Conservation (phyloP, 371 early-diverging fungal species). For the Lichtheimia hyalospora region DNA sequence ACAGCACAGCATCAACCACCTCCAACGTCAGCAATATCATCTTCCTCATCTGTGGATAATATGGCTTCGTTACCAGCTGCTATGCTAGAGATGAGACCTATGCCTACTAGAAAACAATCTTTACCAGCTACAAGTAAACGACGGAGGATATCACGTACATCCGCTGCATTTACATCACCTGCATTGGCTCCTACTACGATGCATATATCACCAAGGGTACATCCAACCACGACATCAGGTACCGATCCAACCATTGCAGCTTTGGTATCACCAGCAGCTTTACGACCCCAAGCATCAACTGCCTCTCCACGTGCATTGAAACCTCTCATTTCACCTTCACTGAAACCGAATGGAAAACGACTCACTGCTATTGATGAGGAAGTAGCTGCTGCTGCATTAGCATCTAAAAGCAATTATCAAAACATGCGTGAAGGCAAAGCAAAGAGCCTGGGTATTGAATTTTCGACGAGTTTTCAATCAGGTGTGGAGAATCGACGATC, state of each 20-base stretch:
- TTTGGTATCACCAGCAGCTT: constrained; percentile 39
- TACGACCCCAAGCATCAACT: constrained; percentile 17
- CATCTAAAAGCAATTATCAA: constrained; percentile 85
- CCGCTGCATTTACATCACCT: constrained; percentile 24
- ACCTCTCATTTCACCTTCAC: constrained; percentile 54
- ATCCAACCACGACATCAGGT: background rate
- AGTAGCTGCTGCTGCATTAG: constrained; percentile 53
- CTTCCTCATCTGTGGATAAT: constrained; percentile 26
- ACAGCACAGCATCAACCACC: background rate
- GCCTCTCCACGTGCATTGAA: constrained; percentile 40
- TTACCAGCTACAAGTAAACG: constrained; percentile 15
- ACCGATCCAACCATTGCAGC: constrained; percentile 29
- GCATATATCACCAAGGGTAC: constrained; percentile 14
- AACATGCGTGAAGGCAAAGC: constrained; percentile 82
- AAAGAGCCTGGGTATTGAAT: constrained; percentile 74
- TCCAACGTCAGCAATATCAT: background rate
- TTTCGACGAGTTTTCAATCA: constrained; percentile 67
- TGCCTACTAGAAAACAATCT: constrained; percentile 2
- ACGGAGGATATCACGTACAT: constrained; percentile 17
- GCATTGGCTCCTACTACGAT: constrained; percentile 16
- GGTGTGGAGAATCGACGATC: constrained; percentile 76
- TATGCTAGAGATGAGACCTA: constrained; percentile 20
- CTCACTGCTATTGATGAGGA: constrained; percentile 43
- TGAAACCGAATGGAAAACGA: constrained; percentile 46
- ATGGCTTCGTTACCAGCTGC: constrained; percentile 43